Evolutionary conservation across 768 basidiomycete species (phyloP), one percentile per base, ranked within the genome.

Genomic region (Crassisporium funariophilum): DNA sequence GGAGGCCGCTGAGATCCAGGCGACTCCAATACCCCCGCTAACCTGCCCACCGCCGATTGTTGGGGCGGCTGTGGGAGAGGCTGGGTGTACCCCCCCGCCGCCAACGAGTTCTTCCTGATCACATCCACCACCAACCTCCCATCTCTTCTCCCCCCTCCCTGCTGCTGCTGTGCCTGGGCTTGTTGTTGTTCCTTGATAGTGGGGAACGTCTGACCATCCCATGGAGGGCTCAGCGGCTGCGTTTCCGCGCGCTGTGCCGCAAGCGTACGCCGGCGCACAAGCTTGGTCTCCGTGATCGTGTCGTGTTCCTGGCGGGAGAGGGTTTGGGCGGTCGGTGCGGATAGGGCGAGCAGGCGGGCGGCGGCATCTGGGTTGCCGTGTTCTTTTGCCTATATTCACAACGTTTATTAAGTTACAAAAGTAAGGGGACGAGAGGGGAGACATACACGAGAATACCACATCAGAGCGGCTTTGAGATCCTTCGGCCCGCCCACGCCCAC

Each of bases 271-370:
- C 83, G 88, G 1, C 95, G 76, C 6, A 95, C 86, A 35, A 98
- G 82, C 46, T 84, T 92, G 43, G 67, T 70, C 58, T 93, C 86
- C 6, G 92, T 88, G 52, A 90, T 78, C 0, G 68, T 69, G 50
- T 94, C 84, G 68, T 97, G 92, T 53, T 95, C 88, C 45, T 81
- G 73, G 15, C 92, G 74, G 1, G 88, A 87, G 15, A 98, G 75
- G 0, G 81, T 64, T 35, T 79, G 79, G 0, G 87, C 86, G 0
- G 72, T 65, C 0, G 84, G 76, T 29, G 79, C 74, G 0, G 78
- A 75, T 9, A 97, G 74, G 0, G 88, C 94, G 0, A 66, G 61
- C 22, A 97, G 72, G 1, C 94, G 84, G 13, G 84, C 82, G 2
- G 66, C 58, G 0, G 95, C 95, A 57, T 98, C 95, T 1, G 74